These are phyloP conservation scores for Exsudoporus frostii DNA, from an alignment of 768 basidiomycete species.

Conservation along the genomic window DNA sequence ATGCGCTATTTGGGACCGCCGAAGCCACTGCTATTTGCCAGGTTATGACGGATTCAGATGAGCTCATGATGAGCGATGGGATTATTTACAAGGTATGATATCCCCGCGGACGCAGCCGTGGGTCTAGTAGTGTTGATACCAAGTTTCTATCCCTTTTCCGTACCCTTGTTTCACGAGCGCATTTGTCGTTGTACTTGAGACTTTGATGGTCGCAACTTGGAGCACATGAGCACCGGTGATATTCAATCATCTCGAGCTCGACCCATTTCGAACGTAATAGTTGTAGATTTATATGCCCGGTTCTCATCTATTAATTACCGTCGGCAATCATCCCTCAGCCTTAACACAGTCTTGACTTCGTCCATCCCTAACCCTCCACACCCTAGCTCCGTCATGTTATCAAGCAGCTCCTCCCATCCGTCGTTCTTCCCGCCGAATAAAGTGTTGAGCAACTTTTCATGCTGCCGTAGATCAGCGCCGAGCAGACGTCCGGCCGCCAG, in stretches of 20 bases:
- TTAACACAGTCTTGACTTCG: slow-evolving; percentile 57
- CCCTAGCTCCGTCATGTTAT: slow-evolving; percentile 50
- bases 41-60: slow-evolving; percentile 66
- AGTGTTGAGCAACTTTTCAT: slow-evolving; percentile 27
- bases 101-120: neutral
- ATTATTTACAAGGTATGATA: slow-evolving; percentile 79
- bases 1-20: slow-evolving; percentile 69
- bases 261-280: neutral
- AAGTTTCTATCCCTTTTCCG: neutral
- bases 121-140: neutral
- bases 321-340: slow-evolving; percentile 40
- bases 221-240: neutral
- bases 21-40: slow-evolving; percentile 76
- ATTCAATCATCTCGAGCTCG: neutral
- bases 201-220: neutral
- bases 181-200: slow-evolving; percentile 1
- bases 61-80: slow-evolving; percentile 86
- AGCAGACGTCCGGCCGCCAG: slow-evolving; percentile 69
- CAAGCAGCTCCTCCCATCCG: slow-evolving; percentile 51
- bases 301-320: slow-evolving; percentile 3
- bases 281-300: neutral
- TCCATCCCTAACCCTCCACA: slow-evolving; percentile 60
- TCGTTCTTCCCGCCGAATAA: slow-evolving; percentile 17
- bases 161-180: slow-evolving; percentile 2
- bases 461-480: slow-evolving; percentile 45